phyloP scores from a whole-genome alignment of 208 protist species.

The Polymyxa betae region DNA sequence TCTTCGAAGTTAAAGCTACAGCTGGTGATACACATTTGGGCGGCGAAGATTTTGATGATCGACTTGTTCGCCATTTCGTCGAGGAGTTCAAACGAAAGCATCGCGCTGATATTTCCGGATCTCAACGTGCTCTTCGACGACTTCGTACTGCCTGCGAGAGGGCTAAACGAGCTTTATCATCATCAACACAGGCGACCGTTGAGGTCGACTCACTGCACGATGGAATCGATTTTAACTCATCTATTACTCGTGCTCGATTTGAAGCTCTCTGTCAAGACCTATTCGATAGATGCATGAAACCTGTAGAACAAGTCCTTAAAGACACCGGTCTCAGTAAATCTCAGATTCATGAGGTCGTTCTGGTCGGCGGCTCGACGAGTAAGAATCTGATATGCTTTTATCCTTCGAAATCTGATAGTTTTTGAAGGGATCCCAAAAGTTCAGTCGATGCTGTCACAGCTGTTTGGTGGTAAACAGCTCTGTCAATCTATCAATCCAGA shows the following conservation, averaged over 20 bases:
- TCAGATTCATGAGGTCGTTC: slow-evolving; percentile 93
- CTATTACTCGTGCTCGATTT: slow-evolving; percentile 84
- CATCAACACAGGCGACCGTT: slow-evolving; percentile 68
- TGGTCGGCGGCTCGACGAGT: slow-evolving; percentile 92
- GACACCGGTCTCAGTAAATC: slow-evolving; percentile 90
- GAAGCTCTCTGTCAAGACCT: slow-evolving; percentile 94
- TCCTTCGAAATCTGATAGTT: too few relatives aligned
- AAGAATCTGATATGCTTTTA: too few relatives aligned
- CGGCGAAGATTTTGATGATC: slow-evolving; percentile 73
- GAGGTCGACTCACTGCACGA: slow-evolving; percentile 90
- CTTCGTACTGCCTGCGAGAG: slow-evolving; percentile 84
- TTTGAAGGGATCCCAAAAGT: slow-evolving; percentile 98
- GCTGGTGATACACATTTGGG: slow-evolving; percentile 94
- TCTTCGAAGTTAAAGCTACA: slow-evolving; percentile 92
- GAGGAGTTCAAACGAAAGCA: slow-evolving; percentile 90
- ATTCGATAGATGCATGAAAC: slow-evolving; percentile 90
- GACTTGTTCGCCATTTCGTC: slow-evolving; percentile 85
- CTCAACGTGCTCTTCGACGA: slow-evolving; percentile 74
- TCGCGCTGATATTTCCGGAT: slow-evolving; percentile 67
- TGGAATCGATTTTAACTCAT: slow-evolving; percentile 81
- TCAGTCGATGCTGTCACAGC: slow-evolving; percentile 90
- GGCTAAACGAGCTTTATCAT: slow-evolving; percentile 89
- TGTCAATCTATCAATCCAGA: slow-evolving; percentile 79
- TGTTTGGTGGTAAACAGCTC: slow-evolving; percentile 89
- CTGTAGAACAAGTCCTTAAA: slow-evolving; percentile 88